Evolutionary conservation across 2,329 filamentous ascomycete species (phyloP).

Genomic region (Fusarium metavorans): DNA sequence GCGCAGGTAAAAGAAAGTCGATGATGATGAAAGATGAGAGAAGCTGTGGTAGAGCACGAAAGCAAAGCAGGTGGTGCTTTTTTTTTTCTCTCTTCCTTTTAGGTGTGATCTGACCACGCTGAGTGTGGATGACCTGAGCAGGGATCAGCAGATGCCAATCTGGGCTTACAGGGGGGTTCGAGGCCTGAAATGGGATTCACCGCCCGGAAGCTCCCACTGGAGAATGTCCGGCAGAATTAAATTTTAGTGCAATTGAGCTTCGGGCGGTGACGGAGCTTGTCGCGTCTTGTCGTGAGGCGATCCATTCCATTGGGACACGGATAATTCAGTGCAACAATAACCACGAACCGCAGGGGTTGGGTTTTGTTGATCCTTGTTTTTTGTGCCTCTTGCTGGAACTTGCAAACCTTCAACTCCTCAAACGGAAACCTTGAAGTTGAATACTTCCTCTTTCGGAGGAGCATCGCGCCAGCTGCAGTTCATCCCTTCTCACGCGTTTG

Average conservation of each 20-base stretch:
- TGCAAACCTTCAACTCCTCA: background rate
- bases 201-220: conserved; percentile 23
- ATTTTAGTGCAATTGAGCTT: conserved; percentile 16
- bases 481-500: background rate
- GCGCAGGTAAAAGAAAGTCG: background rate
- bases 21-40: conserved; percentile 28
- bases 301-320: conserved; percentile 13
- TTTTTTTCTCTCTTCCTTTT: conserved; percentile 21
- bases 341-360: background rate
- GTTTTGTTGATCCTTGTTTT: background rate
- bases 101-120: conserved; percentile 36
- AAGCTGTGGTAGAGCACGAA: conserved; percentile 20
- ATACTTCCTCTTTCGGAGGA: background rate
- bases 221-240: conserved; percentile 29
- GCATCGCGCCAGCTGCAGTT: background rate
- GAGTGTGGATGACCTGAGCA: conserved; percentile 20
- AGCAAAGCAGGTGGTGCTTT: conserved; percentile 9
- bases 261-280: conserved; percentile 24
- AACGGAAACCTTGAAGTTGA: background rate
- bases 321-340: conserved; percentile 3
- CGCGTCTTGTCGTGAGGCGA: conserved; percentile 10
- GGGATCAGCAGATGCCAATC: conserved; percentile 21
- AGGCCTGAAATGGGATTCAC: conserved; percentile 21
- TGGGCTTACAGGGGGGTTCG: conserved; percentile 23
- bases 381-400: background rate